Evolutionary conservation across 805 yeast species (phyloP), one percentile per base, ranked within the genome.

Genomic region (Cyberlindnera euphorbiiphila): DNA sequence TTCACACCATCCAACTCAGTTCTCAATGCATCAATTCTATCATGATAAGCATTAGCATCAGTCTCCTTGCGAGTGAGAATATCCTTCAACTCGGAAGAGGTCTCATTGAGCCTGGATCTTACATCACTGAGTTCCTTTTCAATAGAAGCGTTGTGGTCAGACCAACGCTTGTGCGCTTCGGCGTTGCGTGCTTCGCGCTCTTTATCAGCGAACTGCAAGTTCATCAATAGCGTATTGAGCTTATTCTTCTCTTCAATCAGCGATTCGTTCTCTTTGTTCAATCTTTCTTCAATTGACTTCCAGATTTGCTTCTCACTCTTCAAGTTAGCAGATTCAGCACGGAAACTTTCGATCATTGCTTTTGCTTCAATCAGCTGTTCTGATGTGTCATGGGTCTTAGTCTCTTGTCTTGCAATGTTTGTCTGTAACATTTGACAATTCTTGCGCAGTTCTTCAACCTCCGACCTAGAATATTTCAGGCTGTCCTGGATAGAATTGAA

Each of bases 341-440:
- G 69, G 14, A 71, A 49, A 17, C 63, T 59, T 18, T 77, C 69
- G 18, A 71, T 47, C 17, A 57, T 42, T 1, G 77, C 59, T 51
- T 71, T 81, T 15, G 72, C 56, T 26, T 75, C 74, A 10, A 80
- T 58, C 33, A 82, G 58, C 31, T 83, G 81, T 43, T 77, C 78
- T 3, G 73, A 60, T 7, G 71, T 64, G 17, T 61, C 61, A 35
- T 69, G 76, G 13, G 72, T 66, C 47, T 62, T 68, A 22, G 53
- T 46, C 50, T 75, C 93, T 49, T 68, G 78, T 50, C 59, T 64
- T 2, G 64, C 44, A 22, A 74, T 42, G 13, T 56, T 62, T 14
- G 63, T 66, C 44, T 76, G 77, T 12, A 76, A 48, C 16, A 57
- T 44, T 6, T 61, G 56, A 19, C 59, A 57, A 42, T 68, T 64